These are phyloP conservation scores for Aureobasidium zeae DNA, from an alignment of 2,329 filamentous ascomycete genomes.

Conservation along the genomic window DNA sequence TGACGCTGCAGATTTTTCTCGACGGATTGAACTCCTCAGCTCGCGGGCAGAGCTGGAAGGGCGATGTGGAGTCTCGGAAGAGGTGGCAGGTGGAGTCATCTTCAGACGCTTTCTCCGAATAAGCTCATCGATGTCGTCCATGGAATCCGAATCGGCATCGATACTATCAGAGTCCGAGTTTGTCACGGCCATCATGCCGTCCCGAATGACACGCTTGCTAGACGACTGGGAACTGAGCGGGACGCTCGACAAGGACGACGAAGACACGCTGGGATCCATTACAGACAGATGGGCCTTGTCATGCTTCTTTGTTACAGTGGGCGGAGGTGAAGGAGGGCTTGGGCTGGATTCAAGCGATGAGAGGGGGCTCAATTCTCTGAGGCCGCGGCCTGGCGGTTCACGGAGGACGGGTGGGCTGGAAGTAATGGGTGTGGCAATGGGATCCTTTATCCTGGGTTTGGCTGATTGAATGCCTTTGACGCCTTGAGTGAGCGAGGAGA, in stretches of 20 bases:
- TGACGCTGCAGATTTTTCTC: not conserved
- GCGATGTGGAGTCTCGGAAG: conserved; percentile 8
- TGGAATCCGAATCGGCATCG: conserved; percentile 23
- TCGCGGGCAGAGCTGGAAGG: conserved; percentile 19
- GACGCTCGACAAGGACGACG: conserved; percentile 26
- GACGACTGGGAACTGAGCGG: conserved; percentile 28
- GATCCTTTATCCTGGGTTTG: not conserved
- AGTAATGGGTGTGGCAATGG: conserved; percentile 9
- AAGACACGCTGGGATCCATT: conserved; percentile 19
- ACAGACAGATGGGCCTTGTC: conserved; percentile 8
- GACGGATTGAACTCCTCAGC: conserved; percentile 8
- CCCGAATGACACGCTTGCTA: conserved; percentile 47
- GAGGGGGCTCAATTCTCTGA: conserved; percentile 17
- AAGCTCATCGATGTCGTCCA: conserved; percentile 26
- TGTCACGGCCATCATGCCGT: conserved; percentile 45
- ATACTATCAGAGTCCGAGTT: conserved; percentile 29
- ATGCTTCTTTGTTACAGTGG: conserved; percentile 1
- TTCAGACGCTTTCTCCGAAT: conserved; percentile 25
- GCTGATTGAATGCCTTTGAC: not conserved
- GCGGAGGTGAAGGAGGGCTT: conserved; percentile 1
- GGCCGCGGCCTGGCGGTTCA: not conserved
- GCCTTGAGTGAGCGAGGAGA: not conserved
- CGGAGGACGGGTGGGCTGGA: conserved; percentile 1
- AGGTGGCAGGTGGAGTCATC: conserved; percentile 18
- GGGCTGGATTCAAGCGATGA: conserved; percentile 4